Evolutionary conservation across 164 flowering plant genomes (phyloP), one percentile per base, ranked within the genome.

Genomic region (Paratinospora sagittata): DNA sequence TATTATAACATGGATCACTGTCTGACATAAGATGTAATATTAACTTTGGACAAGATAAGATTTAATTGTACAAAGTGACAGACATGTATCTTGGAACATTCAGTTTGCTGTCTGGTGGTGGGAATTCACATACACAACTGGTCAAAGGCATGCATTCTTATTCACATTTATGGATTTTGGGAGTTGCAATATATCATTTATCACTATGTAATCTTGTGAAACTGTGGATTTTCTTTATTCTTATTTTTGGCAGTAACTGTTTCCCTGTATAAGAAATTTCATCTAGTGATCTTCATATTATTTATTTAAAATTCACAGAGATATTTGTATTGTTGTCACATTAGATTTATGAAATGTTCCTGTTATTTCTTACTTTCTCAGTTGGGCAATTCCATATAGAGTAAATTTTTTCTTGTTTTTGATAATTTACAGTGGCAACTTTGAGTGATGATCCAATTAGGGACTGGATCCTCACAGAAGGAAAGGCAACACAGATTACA

Each of bases 391-490:
- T 60, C 27, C 11, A 19, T 30, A 52, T 19, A 13, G 21, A 17
- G 16, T 34, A 64, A 17, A 13, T 10, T 41, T 62, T 61, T 26
- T 16, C 16, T 2, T 63, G 12, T 65, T 43, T 68, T 27, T 6
- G 10, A 34, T 68, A 63, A 71, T 16, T 68, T 61, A 23, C 87
- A 93, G 97, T 84, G 84, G 88, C 89, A 9, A 77, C 88, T 63
- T 49, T 82, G 78, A 82, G 90, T 72, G 86, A 87, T 37, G 98
- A 95, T 78, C 98, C 98, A 11, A 68, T 92, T 49, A 79, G 85
- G 23, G 93, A 90, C 39, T 95, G 98, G 98, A 95, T 95, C 58
- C 83, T 90, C 19, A 75, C 90, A 0, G 96, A 89, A 83, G 98
- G 97, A 69, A 90, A 91, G 58, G 99, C 97, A 16, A 89, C 89